Evolutionary conservation across 192 early-diverging fungal genomes (phyloP).

Genomic region (Spizellomyces punctatus): DNA sequence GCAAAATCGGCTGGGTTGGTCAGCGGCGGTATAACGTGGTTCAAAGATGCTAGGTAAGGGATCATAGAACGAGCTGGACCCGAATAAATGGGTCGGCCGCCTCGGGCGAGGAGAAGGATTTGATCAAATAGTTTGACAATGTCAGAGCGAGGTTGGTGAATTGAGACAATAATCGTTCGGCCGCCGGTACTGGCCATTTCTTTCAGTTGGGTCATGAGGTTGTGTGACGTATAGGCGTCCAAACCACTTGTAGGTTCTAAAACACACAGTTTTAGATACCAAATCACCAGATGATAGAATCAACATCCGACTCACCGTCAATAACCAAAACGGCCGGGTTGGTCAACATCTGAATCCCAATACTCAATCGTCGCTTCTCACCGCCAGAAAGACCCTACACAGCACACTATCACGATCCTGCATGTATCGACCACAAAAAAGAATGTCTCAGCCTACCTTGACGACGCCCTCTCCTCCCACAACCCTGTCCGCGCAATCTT

Average conservation of each 20-base stretch:
- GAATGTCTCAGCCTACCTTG: not conserved
- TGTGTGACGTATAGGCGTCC: conserved; percentile 72
- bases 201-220: conserved; percentile 68
- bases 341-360: conserved; percentile 82
- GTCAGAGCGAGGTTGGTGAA: conserved; percentile 74
- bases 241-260: conserved; percentile 73
- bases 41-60: conserved; percentile 38
- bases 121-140: conserved; percentile 83
- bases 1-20: conserved; percentile 54
- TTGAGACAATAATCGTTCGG: conserved; percentile 79
- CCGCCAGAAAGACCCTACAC: conserved; percentile 65
- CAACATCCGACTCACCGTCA: conserved; percentile 54
- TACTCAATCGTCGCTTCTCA: conserved; percentile 67
- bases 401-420: not conserved
- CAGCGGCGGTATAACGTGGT: conserved; percentile 29
- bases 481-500: conserved; percentile 44
- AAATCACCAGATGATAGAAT: not conserved
- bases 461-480: conserved; percentile 52
- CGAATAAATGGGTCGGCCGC: conserved; percentile 41
- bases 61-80: conserved; percentile 32
- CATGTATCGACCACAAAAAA: not conserved
- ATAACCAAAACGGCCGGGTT: conserved; percentile 88
- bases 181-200: conserved; percentile 59
- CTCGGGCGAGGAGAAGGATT: conserved; percentile 63
- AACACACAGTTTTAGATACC: not conserved